Evolutionary conservation across 1,139 yeast genomes (phyloP).

Genomic region (Suhomyces panamericanus): DNA sequence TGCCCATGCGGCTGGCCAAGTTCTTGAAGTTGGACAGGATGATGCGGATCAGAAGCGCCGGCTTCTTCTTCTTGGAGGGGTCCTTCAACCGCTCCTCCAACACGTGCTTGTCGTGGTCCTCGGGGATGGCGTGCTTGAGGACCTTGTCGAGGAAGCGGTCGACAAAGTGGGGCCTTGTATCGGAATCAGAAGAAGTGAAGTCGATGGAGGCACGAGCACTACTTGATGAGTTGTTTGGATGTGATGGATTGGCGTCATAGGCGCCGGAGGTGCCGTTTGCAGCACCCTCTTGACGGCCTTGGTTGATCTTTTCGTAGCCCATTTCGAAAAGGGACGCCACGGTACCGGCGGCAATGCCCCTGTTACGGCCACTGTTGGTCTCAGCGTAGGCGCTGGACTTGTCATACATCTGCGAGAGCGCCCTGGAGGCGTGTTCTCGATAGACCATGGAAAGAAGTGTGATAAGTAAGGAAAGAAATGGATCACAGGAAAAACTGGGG

Average conservation of each 20-base stretch:
- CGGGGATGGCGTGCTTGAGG: constrained; percentile 49
- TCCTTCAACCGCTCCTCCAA: constrained; percentile 47
- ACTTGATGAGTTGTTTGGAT: no score
- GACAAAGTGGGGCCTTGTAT: constrained; percentile 47
- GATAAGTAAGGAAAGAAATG: not conserved
- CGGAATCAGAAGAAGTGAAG: not conserved
- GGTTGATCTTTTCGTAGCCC: constrained; percentile 45
- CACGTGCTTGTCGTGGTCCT: constrained; percentile 47
- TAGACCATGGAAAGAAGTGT: constrained; percentile 6
- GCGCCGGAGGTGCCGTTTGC: constrained; percentile 1
- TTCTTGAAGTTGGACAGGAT: constrained; percentile 52
- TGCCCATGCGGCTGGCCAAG: constrained; percentile 54
- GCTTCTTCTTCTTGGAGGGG: constrained; percentile 44
- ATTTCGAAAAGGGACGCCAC: constrained; percentile 58
- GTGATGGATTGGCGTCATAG: not conserved
- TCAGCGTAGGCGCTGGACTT: constrained; percentile 26
- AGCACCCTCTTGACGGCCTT: not conserved
- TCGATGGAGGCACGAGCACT: not conserved
- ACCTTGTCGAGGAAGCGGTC: constrained; percentile 58
- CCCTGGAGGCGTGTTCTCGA: constrained; percentile 11
- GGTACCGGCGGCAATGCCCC: constrained; percentile 57
- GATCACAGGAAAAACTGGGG: not conserved
- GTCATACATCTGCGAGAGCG: constrained; percentile 20
- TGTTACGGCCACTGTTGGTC: constrained; percentile 35
- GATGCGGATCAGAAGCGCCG: constrained; percentile 51